Base-by-base conservation (phyloP, 257 asterid species). In the Leptodermis oblonga region DNA sequence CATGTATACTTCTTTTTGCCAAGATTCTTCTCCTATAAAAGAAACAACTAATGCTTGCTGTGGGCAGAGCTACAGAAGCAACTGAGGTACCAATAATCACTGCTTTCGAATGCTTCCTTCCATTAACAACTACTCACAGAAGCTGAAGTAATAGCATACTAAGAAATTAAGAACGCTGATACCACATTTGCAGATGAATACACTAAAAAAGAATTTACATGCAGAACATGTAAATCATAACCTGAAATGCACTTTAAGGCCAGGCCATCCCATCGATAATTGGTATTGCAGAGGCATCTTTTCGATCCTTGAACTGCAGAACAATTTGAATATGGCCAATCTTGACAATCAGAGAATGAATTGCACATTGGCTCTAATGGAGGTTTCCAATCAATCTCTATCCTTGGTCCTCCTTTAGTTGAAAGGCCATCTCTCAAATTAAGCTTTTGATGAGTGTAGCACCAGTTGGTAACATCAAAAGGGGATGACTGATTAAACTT, bases 251-350 rank as follows among this genome's bases (percentile, higher is more conserved):
- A 80, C 62, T 42, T 77, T 34, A 69, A 67, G 26, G 39, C 55
- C 23, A 2, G 5, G 45, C 12, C 48, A 39, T 80, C 41, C 84
- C 81, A 80, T 31, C 5, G 43, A 53, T 69, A 73, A 46, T 65
- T 64, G 36, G 55, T 14, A n/a, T 17, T 61, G 59, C 84, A 73
- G 53, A 45, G 51, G 60, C 84, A 80, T 62, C 73, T 77, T 26
- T 60, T 68, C 11, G 3, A n/a, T 37, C 77, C 73, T 23, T 56
- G 17, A 0, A 34, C 66, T 41, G 51, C 45, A 13, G 20, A 26
- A 43, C 82, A 81, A 33, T n/a, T 49, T 58, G 82, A 77, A 67
- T 81, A 53, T 28, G 74, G 72, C 85, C 75, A 77, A 60, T 64
- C n/a, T n/a, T n/a, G n/a, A n/a, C n/a, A n/a, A n/a, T n/a, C n/a